Conservation (phyloP, 805 yeast genomes). For the Ogataea ganodermae region DNA sequence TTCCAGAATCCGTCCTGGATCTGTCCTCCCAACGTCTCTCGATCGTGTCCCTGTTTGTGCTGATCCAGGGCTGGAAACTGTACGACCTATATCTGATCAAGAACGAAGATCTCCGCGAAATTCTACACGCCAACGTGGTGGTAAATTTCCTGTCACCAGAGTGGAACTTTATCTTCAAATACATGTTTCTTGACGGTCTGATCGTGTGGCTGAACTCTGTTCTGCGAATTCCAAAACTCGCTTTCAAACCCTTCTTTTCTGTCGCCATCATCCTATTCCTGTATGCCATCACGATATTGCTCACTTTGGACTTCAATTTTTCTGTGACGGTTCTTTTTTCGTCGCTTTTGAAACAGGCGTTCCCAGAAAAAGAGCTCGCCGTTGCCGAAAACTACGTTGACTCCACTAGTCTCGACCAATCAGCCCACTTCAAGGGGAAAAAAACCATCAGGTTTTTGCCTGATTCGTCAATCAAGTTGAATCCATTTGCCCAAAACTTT, state of each 20-base stretch:
- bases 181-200: slow-evolving; percentile 69
- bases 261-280: slow-evolving; percentile 48
- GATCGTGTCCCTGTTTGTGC: slow-evolving; percentile 61
- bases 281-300: slow-evolving; percentile 51
- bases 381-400: slow-evolving; percentile 37
- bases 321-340: slow-evolving; percentile 40
- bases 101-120: slow-evolving; percentile 36
- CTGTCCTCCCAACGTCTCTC: slow-evolving; percentile 75
- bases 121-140: slow-evolving; percentile 26
- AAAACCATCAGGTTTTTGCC: slow-evolving; percentile 87
- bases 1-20: slow-evolving; percentile 69
- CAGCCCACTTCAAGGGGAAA: slow-evolving; percentile 77
- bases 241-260: slow-evolving; percentile 61
- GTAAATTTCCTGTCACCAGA: slow-evolving; percentile 46
- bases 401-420: slow-evolving; percentile 44
- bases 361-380: slow-evolving; percentile 36
- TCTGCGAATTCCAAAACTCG: slow-evolving; percentile 72
- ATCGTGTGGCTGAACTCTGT: slow-evolving; percentile 72
- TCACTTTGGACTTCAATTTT: slow-evolving; percentile 53
- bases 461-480: slow-evolving; percentile 82
- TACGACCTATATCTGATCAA: slow-evolving; percentile 68
- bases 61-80: slow-evolving; percentile 84
- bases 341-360: slow-evolving; percentile 20
- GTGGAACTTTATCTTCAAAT: slow-evolving; percentile 66
- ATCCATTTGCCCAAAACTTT: slow-evolving; percentile 66